Percentiles rank a stretch among this genome's conserved stretches.
These are phyloP conservation scores for Effrenium voratum DNA, from an alignment of 73 alveolate genomes.

Conservation along the genomic window DNA sequence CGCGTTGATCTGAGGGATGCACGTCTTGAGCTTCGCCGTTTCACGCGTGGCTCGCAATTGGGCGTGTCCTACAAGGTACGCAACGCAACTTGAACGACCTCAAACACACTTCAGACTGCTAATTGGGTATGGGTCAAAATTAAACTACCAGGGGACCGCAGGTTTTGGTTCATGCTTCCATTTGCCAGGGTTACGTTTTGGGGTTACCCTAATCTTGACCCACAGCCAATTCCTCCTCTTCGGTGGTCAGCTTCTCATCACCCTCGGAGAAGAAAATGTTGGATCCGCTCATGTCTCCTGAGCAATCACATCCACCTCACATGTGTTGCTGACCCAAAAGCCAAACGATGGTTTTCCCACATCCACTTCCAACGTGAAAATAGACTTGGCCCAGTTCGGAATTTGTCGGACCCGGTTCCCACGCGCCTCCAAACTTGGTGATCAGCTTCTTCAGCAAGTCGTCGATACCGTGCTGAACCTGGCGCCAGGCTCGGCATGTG, in stretches of 20 bases:
- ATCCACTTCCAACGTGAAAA: too few relatives aligned
- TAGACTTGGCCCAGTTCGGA: too few relatives aligned
- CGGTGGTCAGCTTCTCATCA: constrained; percentile 57
- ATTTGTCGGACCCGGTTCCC: too few relatives aligned
- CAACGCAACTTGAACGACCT: background rate
- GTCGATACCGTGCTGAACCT: constrained; percentile 94
- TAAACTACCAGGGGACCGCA: too few relatives aligned
- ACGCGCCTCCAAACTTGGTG: constrained; percentile 67
- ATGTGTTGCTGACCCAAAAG: too few relatives aligned
- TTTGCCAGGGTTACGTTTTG: too few relatives aligned
- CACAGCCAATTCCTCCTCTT: constrained; percentile 72
- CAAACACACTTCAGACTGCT: background rate
- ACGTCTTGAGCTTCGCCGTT: constrained; percentile 75
- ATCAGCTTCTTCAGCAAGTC: constrained; percentile 69
- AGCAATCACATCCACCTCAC: too few relatives aligned
- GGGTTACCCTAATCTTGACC: too few relatives aligned
- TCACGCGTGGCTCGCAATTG: constrained; percentile 65
- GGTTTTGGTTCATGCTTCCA: too few relatives aligned
- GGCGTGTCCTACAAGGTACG: background rate
- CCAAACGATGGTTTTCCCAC: too few relatives aligned
- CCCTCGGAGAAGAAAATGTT: constrained; percentile 93
- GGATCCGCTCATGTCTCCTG: constrained; percentile 80
- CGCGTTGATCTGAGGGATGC: background rate
- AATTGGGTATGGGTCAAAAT: too few relatives aligned
- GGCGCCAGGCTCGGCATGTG: background rate